These are phyloP conservation scores for Fusarium sororula DNA, from an alignment of 2,329 filamentous ascomycete genomes.

Conservation along the genomic window DNA sequence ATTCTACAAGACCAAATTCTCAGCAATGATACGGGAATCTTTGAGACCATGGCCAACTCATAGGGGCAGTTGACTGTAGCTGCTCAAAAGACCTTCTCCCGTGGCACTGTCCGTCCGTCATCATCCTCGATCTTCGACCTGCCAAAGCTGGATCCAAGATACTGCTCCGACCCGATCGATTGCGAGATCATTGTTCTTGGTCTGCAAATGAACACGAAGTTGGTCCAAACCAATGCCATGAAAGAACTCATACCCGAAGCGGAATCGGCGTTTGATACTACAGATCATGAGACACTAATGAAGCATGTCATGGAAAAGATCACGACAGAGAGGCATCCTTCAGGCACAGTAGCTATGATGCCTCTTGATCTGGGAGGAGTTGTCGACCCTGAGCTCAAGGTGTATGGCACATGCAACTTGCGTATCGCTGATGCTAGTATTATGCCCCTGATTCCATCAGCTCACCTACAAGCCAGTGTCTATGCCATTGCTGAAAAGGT, in stretches of 20 bases:
- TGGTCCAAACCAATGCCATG: conserved; percentile 14
- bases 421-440: conserved; percentile 41
- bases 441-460: conserved; percentile 39
- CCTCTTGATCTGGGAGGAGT: conserved; percentile 24
- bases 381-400: conserved; percentile 37
- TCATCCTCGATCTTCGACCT: conserved; percentile 1
- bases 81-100: conserved; percentile 25
- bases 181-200: conserved; percentile 21
- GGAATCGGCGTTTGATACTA: conserved; percentile 1
- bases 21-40: conserved; percentile 8
- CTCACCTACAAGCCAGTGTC: conserved; percentile 44
- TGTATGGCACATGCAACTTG: conserved; percentile 40
- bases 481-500: conserved; percentile 47
- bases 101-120: background rate
- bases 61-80: conserved; percentile 17
- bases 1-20: conserved; percentile 6
- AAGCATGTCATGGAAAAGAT: background rate
- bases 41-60: conserved; percentile 19
- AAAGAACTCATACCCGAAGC: conserved; percentile 11
- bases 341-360: conserved; percentile 18
- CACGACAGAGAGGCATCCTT: conserved; percentile 13
- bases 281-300: conserved; percentile 1
- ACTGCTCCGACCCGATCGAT: conserved; percentile 22
- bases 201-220: conserved; percentile 12
- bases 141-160: conserved; percentile 11